A percentile compares a stretch with the other conserved stretches of the same genome.
phyloP scores from a whole-genome alignment of 352 stramenopile species.

The Phytophthora lateralis region DNA sequence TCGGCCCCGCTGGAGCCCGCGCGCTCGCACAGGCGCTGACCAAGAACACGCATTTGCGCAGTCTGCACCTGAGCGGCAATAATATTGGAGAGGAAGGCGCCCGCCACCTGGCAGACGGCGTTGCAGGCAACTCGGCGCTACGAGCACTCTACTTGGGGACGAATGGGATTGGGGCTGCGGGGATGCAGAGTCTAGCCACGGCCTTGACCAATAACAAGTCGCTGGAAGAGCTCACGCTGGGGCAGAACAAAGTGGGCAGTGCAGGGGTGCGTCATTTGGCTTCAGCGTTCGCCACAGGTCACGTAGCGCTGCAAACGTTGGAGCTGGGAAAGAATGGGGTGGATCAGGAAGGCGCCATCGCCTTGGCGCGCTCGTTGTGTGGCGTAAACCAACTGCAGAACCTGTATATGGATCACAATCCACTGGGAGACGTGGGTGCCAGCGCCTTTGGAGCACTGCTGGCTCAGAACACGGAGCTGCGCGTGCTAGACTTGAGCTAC shows the following conservation, averaged over 20 bases:
- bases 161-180: slow-evolving; percentile 74
- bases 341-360: slow-evolving; percentile 67
- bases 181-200: slow-evolving; percentile 63
- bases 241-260: slow-evolving; percentile 78
- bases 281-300: slow-evolving; percentile 56
- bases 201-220: slow-evolving; percentile 61
- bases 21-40: slow-evolving; percentile 56
- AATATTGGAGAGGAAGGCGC: slow-evolving; percentile 83
- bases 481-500: slow-evolving; percentile 83
- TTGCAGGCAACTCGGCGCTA: slow-evolving; percentile 58
- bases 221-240: slow-evolving; percentile 75
- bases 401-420: slow-evolving; percentile 86
- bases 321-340: slow-evolving; percentile 84
- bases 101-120: slow-evolving; percentile 48
- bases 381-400: slow-evolving; percentile 64
- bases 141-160: slow-evolving; percentile 78
- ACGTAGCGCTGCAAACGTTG: slow-evolving; percentile 63
- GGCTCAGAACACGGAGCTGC: slow-evolving; percentile 71
- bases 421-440: slow-evolving; percentile 74
- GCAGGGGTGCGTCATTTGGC: slow-evolving; percentile 64
- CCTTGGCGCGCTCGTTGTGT: slow-evolving; percentile 72
- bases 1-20: slow-evolving; percentile 57
- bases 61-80: slow-evolving; percentile 82
- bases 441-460: slow-evolving; percentile 71
- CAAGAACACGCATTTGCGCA: slow-evolving; percentile 62